Base-by-base conservation (phyloP, 2,329 filamentous ascomycete genomes). In the Cryphonectria parasitica region DNA sequence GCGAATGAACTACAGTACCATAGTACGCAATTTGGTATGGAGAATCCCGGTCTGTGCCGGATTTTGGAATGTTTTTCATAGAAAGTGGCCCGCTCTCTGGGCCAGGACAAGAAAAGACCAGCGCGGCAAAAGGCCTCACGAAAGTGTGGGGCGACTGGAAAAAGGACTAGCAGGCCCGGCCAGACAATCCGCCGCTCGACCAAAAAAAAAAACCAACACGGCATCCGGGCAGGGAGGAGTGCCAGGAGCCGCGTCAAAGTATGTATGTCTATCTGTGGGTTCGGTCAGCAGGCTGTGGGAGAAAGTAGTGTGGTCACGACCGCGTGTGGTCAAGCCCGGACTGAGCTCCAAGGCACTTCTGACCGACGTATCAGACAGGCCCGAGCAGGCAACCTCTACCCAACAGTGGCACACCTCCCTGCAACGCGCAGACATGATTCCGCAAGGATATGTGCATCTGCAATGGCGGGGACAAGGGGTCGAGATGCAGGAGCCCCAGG, bases 331-430 rank as follows among this genome's bases (percentile, higher is more conserved):
- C 56, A 66, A 17, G 36, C 25, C 25, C 61, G 49, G 49, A 61
- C 60, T 54, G 41, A 65, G 63, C 60, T 68, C 49, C 58, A 64
- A 63, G 34, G 70, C 64, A 67, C 64, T 54, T 64, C 68, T 67
- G 64, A 52, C 71, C 61, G 65, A 69, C 71, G 71, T 72, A 72
- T 72, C 71, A 72, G 69, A 71, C 66, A 62, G 66, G 66, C 71
- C 69, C 58, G 67, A 66, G 63, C 66, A 63, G n/a, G 63, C 64
- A 66, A 66, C 64, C 68, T 65, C 36, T 65, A 45, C 43, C 65
- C 64, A 66, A 66, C 66, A 19, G 70, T 71, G 63, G 69, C 68
- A 70, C 66, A 70, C 66, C 71, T 69, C 71, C 68, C 65, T 71
- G 69, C 56, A 45, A 66, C 34, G 56, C 15, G 28, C 63, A 52